Evolutionary conservation across 2,329 filamentous ascomycete species (phyloP).

Genomic region (Diplodia corticola): DNA sequence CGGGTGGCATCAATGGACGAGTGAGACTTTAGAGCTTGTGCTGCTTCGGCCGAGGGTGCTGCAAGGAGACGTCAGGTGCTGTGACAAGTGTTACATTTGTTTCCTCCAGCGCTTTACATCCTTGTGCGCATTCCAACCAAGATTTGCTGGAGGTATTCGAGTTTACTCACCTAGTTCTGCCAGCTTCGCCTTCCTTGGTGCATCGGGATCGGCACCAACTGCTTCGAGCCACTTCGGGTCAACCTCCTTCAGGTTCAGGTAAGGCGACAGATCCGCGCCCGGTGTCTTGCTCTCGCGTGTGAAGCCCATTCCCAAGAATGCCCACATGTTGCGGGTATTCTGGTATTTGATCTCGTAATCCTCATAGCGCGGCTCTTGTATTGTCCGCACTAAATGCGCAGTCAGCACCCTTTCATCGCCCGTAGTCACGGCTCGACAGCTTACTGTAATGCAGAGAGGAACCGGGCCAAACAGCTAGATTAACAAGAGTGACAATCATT

Average conservation of each 20-base stretch:
- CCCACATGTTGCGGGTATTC: constrained; percentile 44
- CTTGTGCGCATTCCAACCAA: too few relatives aligned
- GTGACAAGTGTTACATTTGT: not conserved
- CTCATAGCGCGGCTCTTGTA: constrained; percentile 44
- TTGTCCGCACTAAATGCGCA: constrained; percentile 33
- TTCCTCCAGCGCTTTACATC: not conserved
- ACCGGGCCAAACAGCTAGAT: constrained; percentile 52
- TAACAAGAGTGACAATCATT: too few relatives aligned
- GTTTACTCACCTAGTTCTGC: not conserved
- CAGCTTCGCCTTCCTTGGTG: not conserved
- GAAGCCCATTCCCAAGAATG: constrained; percentile 45
- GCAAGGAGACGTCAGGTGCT: not conserved
- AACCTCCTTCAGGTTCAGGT: constrained; percentile 43
- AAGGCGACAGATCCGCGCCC: constrained; percentile 40
- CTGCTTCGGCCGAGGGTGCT: not conserved
- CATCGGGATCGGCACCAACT: constrained; percentile 26
- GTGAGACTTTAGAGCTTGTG: not conserved
- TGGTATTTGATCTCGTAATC: constrained; percentile 46
- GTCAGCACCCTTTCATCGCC: not conserved
- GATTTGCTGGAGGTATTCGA: too few relatives aligned
- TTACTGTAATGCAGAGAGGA: constrained; percentile 50
- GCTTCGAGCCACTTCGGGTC: constrained; percentile 45
- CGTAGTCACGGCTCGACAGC: not conserved
- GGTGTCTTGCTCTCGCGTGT: constrained; percentile 30
- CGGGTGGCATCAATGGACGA: not conserved